A percentile compares a stretch with the other conserved stretches of the same genome.
phyloP scores from a whole-genome alignment of 352 stramenopile species.

The Pythium brassicae region DNA sequence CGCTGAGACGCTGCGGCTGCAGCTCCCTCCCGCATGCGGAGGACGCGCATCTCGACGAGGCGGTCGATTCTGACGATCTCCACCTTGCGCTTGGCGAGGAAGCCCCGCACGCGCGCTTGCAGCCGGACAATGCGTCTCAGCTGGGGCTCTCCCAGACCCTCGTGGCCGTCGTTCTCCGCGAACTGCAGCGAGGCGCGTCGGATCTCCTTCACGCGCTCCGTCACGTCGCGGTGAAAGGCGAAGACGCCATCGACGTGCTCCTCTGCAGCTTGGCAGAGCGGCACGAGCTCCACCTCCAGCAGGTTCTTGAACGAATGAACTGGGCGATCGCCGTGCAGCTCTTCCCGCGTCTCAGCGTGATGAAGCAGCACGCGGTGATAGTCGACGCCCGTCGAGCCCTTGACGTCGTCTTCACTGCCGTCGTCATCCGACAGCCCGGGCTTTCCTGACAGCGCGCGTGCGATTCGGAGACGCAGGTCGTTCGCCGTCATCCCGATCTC shows the following conservation, averaged over 20 bases:
- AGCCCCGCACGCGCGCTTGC: slow-evolving; percentile 40
- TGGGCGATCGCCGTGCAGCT: slow-evolving; percentile 21
- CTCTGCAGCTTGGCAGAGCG: slow-evolving; percentile 19
- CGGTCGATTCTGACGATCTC: slow-evolving; percentile 46
- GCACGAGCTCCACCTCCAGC: slow-evolving; percentile 41
- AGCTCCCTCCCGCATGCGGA: slow-evolving; percentile 18
- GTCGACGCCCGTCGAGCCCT: slow-evolving; percentile 8
- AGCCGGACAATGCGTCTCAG: slow-evolving; percentile 26
- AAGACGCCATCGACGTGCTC: slow-evolving; percentile 29
- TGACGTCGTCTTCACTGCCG: no score
- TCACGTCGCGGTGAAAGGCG: slow-evolving; percentile 27
- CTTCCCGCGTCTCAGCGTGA: slow-evolving; percentile 17
- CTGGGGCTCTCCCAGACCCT: background rate
- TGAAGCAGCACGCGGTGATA: slow-evolving; percentile 39
- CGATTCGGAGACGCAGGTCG: slow-evolving; percentile 40
- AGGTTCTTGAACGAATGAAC: slow-evolving; percentile 22
- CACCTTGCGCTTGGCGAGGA: slow-evolving; percentile 34
- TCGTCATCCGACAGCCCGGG: background rate
- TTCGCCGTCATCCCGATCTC: slow-evolving; percentile 57
- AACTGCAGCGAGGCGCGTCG: slow-evolving; percentile 21
- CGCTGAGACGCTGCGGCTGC: slow-evolving; percentile 24
- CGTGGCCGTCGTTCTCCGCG: background rate
- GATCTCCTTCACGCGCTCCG: slow-evolving; percentile 25
- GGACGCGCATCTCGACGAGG: slow-evolving; percentile 40
- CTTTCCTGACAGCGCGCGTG: slow-evolving; percentile 27